These are phyloP conservation scores for Agroathelia rolfsii DNA, from an alignment of 1,284 basidiomycete species.

Conservation along the genomic window DNA sequence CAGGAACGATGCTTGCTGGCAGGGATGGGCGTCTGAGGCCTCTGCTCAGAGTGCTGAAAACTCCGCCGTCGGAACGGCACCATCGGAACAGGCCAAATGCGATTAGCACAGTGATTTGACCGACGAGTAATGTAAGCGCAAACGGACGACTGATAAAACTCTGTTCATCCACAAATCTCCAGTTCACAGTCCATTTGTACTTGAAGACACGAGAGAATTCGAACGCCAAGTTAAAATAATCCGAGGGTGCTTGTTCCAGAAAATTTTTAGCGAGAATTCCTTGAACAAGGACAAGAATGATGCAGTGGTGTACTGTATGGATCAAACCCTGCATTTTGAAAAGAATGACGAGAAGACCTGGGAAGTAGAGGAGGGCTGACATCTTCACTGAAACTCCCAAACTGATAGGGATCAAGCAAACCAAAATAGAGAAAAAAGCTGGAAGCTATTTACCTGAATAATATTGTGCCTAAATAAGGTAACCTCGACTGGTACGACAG, in stretches of 20 bases:
- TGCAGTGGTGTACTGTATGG: conserved; percentile 41
- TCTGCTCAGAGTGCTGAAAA: conserved; percentile 40
- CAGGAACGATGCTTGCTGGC: conserved; percentile 33
- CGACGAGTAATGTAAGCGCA: conserved; percentile 54
- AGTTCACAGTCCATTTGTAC: conserved; percentile 98
- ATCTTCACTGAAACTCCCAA: conserved; percentile 90
- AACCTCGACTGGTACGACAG: conserved; percentile 48
- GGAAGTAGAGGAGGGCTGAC: conserved; percentile 90
- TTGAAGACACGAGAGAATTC: conserved; percentile 85
- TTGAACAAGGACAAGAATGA: conserved; percentile 50
- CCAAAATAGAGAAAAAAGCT: conserved; percentile 2
- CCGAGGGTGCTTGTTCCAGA: conserved; percentile 45
- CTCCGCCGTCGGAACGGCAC: conserved; percentile 62
- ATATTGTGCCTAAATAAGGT: conserved; percentile 52
- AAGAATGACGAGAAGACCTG: conserved; percentile 74
- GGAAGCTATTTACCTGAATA: conserved; percentile 59
- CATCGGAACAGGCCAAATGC: conserved; percentile 67
- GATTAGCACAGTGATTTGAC: conserved; percentile 54
- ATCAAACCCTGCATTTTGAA: conserved; percentile 66
- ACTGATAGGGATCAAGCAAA: conserved; percentile 42
- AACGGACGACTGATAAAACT: conserved; percentile 62
- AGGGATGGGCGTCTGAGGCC: conserved; percentile 43
- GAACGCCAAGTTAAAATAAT: conserved; percentile 77
- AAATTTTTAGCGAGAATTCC: conserved; percentile 65
- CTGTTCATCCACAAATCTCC: conserved; percentile 78